Conservation (phyloP, 352 stramenopile genomes). For the Saprolegnia diclina region DNA sequence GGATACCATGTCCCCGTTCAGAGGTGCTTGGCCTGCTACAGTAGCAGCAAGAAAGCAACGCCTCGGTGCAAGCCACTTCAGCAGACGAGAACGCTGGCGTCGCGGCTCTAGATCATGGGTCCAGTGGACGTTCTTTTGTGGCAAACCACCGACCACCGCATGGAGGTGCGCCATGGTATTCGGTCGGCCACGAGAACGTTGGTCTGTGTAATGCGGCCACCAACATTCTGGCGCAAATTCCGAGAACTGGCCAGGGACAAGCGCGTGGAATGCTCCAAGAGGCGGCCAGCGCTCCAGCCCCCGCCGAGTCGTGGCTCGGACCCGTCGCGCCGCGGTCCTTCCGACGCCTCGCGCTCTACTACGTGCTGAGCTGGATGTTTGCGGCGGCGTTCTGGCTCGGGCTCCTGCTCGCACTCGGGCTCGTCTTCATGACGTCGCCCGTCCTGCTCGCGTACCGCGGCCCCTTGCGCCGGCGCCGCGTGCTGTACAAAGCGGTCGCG, state of each 20-base stretch:
- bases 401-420: background rate
- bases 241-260: background rate
- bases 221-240: background rate
- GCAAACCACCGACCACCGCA: background rate
- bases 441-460: background rate
- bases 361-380: slow-evolving; percentile 15
- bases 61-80: too few species aligned
- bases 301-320: slow-evolving; percentile 13
- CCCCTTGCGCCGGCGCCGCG: slow-evolving; percentile 15
- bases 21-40: too few species aligned
- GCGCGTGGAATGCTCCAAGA: background rate
- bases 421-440: background rate
- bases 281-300: background rate
- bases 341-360: slow-evolving; percentile 20
- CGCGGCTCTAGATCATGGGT: background rate
- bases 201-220: background rate
- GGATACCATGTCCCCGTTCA: too few species aligned
- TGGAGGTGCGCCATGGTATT: background rate
- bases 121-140: background rate
- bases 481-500: slow-evolving; percentile 20
- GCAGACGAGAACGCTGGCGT: background rate
- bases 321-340: slow-evolving; percentile 16
- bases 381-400: slow-evolving; percentile 11
- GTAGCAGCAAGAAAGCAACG: too few species aligned
- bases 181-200: background rate